Conservation (phyloP, 805 yeast species). For the Grigorovia transvaalensis region DNA sequence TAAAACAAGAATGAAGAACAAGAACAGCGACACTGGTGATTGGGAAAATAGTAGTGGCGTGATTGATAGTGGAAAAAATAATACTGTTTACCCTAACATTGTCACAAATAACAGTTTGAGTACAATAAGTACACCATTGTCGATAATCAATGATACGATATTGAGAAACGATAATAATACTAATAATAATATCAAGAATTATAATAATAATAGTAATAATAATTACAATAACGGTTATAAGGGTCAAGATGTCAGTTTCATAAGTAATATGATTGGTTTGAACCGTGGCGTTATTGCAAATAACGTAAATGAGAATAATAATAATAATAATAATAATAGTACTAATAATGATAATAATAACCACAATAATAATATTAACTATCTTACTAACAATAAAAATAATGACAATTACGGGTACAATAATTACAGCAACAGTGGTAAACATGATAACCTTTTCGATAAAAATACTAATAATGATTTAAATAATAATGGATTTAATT, state of each 20-base stretch:
- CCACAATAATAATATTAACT: background rate
- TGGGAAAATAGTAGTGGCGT: no score
- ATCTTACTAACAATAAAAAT: background rate
- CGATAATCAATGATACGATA: background rate
- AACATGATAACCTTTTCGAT: no score
- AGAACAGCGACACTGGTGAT: no score
- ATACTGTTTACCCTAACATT: background rate
- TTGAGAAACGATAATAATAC: background rate
- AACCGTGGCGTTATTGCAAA: background rate
- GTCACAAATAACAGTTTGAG: background rate
- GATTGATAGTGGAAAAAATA: background rate
- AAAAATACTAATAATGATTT: background rate
- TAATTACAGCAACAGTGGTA: background rate
- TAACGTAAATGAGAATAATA: background rate
- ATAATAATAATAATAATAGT: background rate
- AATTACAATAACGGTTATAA: background rate
- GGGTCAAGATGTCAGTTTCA: background rate
- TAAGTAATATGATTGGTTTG: background rate
- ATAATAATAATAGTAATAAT: background rate
- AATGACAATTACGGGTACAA: no score
- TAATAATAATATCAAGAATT: background rate
- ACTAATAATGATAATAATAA: background rate
- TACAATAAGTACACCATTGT: background rate
- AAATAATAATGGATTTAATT: constrained; percentile 6
- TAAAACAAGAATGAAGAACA: background rate